Percentiles rank a stretch among this genome's conserved stretches.
Conservation (phyloP, 2,329 filamentous ascomycete species). For the Paecilomyces dactylethromorphus region DNA sequence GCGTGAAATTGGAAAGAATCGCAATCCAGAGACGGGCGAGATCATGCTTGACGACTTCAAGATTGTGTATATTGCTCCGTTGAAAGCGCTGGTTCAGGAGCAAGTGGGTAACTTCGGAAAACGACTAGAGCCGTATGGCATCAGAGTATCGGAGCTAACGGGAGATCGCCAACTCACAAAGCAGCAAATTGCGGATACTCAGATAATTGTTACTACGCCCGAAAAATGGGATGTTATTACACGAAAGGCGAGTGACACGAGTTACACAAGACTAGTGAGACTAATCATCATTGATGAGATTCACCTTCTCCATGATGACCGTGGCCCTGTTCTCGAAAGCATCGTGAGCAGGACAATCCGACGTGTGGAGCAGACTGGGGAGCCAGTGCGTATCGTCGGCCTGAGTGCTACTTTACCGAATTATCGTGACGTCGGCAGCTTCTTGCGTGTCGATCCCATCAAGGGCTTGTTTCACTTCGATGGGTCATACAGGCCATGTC, state of each 20-base stretch:
- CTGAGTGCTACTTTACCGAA: slow-evolving; percentile 94
- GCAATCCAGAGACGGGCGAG: slow-evolving; percentile 80
- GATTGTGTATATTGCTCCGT: slow-evolving; percentile 92
- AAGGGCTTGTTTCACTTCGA: slow-evolving; percentile 96
- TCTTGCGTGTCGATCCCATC: slow-evolving; percentile 77
- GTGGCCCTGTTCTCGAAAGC: slow-evolving; percentile 92
- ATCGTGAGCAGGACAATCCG: slow-evolving; percentile 93
- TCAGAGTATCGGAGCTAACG: slow-evolving; percentile 90
- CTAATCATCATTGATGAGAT: slow-evolving; percentile 98
- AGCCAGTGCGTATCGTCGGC: slow-evolving; percentile 84
- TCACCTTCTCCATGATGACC: slow-evolving; percentile 92
- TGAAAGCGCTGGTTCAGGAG: slow-evolving; percentile 94
- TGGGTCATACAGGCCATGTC: slow-evolving; percentile 86
- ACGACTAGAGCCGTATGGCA: slow-evolving; percentile 81
- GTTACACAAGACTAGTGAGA: slow-evolving; percentile 94
- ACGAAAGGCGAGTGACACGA: slow-evolving; percentile 90
- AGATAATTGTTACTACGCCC: slow-evolving; percentile 95
- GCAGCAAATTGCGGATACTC: slow-evolving; percentile 94
- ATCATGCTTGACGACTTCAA: slow-evolving; percentile 97
- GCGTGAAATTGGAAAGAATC: slow-evolving; percentile 92
- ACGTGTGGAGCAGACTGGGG: slow-evolving; percentile 86
- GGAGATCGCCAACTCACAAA: slow-evolving; percentile 98
- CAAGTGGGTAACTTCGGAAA: slow-evolving; percentile 97
- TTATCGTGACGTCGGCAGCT: slow-evolving; percentile 91
- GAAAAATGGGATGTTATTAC: slow-evolving; percentile 99